Evolutionary conservation across 2,329 filamentous ascomycete genomes (phyloP).

Genomic region (Diaporthe ampelina): DNA sequence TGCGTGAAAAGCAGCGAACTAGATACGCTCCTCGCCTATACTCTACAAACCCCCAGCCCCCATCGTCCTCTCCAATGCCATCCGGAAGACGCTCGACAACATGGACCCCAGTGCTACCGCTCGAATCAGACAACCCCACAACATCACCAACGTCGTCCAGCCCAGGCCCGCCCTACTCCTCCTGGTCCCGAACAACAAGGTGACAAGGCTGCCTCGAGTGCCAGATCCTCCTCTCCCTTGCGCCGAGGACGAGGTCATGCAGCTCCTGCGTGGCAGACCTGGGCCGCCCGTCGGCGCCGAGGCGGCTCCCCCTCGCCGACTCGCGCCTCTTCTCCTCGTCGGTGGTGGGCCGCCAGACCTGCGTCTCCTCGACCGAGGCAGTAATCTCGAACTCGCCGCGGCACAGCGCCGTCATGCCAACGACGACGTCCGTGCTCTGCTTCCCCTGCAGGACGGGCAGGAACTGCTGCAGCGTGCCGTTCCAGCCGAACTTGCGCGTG

Average conservation of each 20-base stretch:
- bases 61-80: background rate
- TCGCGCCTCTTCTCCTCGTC: constrained; percentile 48
- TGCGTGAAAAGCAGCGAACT: background rate
- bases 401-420: constrained; percentile 83
- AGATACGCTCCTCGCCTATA: background rate
- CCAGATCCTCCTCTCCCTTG: constrained; percentile 74
- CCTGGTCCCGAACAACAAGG: constrained; percentile 65
- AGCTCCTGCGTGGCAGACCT: constrained; percentile 69
- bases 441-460: constrained; percentile 74
- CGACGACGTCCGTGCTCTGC: constrained; percentile 69
- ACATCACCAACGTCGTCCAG: background rate
- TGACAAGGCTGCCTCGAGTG: constrained; percentile 71
- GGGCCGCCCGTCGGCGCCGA: constrained; percentile 49
- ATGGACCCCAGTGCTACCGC: background rate
- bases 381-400: constrained; percentile 86
- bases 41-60: constrained; percentile 20
- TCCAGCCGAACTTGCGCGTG: constrained; percentile 86
- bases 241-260: constrained; percentile 71
- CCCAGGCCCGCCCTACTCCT: constrained; percentile 40
- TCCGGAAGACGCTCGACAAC: no score
- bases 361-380: constrained; percentile 85
- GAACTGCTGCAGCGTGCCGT: constrained; percentile 83
- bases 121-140: background rate
- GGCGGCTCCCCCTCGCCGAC: constrained; percentile 46
- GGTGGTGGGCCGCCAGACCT: constrained; percentile 59